phyloP scores from a whole-genome alignment of 495 filamentous ascomycete species.

The Venustampulla echinocandica region DNA sequence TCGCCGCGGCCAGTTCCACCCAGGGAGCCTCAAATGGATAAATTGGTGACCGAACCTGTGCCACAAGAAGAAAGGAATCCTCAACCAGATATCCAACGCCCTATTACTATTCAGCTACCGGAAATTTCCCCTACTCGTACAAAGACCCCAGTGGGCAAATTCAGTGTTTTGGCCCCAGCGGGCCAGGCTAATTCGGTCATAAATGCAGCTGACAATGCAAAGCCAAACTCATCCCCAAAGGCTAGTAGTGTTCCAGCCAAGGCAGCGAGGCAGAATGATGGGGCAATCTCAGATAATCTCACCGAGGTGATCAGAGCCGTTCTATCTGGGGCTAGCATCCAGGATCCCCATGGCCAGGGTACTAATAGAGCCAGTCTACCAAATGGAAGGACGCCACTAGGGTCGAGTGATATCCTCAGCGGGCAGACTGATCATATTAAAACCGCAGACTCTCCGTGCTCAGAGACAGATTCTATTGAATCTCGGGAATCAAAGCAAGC shows the following conservation, averaged over 20 bases:
- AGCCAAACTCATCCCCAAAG: not conserved
- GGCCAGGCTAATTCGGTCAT: conserved; percentile 2
- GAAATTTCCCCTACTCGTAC: conserved; percentile 8
- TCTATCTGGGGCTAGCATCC: conserved; percentile 5
- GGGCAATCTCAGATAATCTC: conserved; percentile 10
- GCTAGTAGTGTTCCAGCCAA: conserved; percentile 1
- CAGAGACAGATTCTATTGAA: conserved; percentile 4
- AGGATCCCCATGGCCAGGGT: conserved; percentile 1
- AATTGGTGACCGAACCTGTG: not conserved
- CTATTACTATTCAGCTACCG: conserved; percentile 13
- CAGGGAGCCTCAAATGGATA: conserved; percentile 1
- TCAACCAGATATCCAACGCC: not conserved
- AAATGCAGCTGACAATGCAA: conserved; percentile 3
- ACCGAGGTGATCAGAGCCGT: conserved; percentile 13
- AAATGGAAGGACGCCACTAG: conserved; percentile 6
- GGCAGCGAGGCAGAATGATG: conserved; percentile 12
- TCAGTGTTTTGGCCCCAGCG: conserved; percentile 11
- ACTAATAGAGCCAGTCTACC: conserved; percentile 5
- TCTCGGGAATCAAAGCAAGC: conserved; percentile 8
- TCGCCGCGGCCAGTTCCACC: conserved; percentile 4
- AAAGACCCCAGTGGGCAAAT: not conserved
- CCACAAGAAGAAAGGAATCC: not conserved
- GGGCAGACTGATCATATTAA: conserved; percentile 4
- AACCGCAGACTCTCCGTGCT: not conserved
- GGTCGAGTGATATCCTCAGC: not conserved